Conservation (phyloP, 495 filamentous ascomycete genomes). For the Penicillium taxi region DNA sequence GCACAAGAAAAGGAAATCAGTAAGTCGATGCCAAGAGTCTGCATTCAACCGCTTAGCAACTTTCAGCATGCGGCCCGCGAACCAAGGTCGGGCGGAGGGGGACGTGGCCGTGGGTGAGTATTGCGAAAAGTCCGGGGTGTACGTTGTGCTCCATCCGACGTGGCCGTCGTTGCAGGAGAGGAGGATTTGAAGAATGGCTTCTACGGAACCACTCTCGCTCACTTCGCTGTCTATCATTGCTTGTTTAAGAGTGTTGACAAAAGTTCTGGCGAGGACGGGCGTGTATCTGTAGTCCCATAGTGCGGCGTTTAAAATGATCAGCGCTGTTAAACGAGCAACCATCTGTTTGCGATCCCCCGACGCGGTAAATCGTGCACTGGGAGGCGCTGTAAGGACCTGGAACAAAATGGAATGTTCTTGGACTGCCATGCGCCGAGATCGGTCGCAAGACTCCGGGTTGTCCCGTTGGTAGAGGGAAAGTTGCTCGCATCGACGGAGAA, state of each 20-base stretch:
- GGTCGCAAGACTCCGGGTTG: slow-evolving; percentile 8
- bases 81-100: slow-evolving; percentile 32
- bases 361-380: slow-evolving; percentile 21
- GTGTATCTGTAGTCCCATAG: slow-evolving; percentile 37
- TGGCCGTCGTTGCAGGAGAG: slow-evolving; percentile 29
- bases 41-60: slow-evolving; percentile 31
- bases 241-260: slow-evolving; percentile 25
- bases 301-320: slow-evolving; percentile 33
- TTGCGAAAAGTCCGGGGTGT: slow-evolving; percentile 23
- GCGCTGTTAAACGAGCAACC: slow-evolving; percentile 23
- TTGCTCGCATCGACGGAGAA: slow-evolving; percentile 31
- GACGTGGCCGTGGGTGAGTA: slow-evolving; percentile 21
- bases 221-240: slow-evolving; percentile 30
- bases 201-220: slow-evolving; percentile 28
- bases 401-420: slow-evolving; percentile 18
- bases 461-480: slow-evolving; percentile 23
- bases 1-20: slow-evolving; percentile 28
- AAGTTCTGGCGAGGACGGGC: slow-evolving; percentile 16
- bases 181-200: slow-evolving; percentile 35
- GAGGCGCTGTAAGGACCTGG: slow-evolving; percentile 26
- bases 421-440: slow-evolving; percentile 22
- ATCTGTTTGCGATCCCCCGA: slow-evolving; percentile 32
- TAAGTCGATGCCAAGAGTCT: slow-evolving; percentile 26
- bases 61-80: slow-evolving; percentile 36
- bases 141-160: neutral